Conservation (phyloP, 2,329 filamentous ascomycete genomes). For the Cordyceps militaris region DNA sequence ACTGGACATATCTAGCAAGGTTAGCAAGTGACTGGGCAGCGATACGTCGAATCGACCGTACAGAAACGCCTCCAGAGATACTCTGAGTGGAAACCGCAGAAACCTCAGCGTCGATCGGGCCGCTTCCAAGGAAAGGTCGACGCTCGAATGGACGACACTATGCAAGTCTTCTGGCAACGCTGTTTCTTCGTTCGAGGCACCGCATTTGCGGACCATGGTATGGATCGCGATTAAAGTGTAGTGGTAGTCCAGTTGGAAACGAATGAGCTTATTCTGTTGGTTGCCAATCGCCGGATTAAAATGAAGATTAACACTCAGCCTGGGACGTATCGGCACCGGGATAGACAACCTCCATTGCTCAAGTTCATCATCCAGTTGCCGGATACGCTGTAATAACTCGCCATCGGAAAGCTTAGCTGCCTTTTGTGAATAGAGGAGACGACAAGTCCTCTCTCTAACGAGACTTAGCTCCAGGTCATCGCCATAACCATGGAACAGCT, state of each 20-base stretch:
- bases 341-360: slow-evolving; percentile 26
- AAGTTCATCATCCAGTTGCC: slow-evolving; percentile 25
- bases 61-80: not conserved
- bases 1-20: slow-evolving; percentile 7
- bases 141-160: slow-evolving; percentile 19
- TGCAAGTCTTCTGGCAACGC: slow-evolving; percentile 17
- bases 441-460: slow-evolving; percentile 19
- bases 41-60: not conserved
- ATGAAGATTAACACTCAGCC: not conserved
- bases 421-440: slow-evolving; percentile 18
- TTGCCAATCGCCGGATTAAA: not conserved
- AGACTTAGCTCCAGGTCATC: slow-evolving; percentile 12
- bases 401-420: slow-evolving; percentile 19
- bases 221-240: slow-evolving; percentile 17
- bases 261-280: not conserved
- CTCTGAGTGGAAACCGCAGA: not conserved
- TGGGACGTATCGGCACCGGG: slow-evolving; percentile 11
- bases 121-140: slow-evolving; percentile 19
- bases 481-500: not conserved
- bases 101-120: slow-evolving; percentile 17
- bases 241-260: slow-evolving; percentile 18
- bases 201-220: slow-evolving; percentile 17
- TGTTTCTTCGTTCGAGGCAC: slow-evolving; percentile 5
- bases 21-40: not conserved
- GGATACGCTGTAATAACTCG: slow-evolving; percentile 20